Percentiles rank a stretch among this genome's conserved stretches.
These are phyloP conservation scores for Colletotrichum sp. DNA, from an alignment of 2,329 filamentous ascomycete genomes.

Conservation along the genomic window DNA sequence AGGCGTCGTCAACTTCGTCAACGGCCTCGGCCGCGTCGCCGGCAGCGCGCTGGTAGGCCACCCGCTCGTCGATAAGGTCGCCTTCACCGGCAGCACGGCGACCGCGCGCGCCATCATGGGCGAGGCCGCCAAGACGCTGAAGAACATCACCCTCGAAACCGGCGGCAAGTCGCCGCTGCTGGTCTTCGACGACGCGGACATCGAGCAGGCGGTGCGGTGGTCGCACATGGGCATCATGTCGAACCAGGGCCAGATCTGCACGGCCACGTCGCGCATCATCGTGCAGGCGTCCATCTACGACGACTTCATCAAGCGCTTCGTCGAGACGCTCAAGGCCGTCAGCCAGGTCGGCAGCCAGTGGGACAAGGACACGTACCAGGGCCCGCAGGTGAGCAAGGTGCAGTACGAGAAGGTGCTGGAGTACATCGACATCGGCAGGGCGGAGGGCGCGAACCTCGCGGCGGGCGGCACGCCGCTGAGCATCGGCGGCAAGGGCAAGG, in stretches of 20 bases:
- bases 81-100: constrained; percentile 77
- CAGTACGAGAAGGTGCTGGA: constrained; percentile 74
- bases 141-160: constrained; percentile 71
- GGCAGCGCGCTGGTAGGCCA: constrained; percentile 73
- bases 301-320: constrained; percentile 67
- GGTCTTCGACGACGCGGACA: constrained; percentile 69
- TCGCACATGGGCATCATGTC: constrained; percentile 56
- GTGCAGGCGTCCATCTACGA: constrained; percentile 67
- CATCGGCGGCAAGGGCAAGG: constrained; percentile 38
- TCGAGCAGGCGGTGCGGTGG: constrained; percentile 71
- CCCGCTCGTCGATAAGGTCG: constrained; percentile 74
- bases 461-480: constrained; percentile 57
- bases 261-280: constrained; percentile 68
- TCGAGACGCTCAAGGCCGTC: constrained; percentile 56
- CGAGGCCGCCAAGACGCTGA: constrained; percentile 66
- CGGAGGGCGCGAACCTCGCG: constrained; percentile 70
- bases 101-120: constrained; percentile 81
- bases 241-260: constrained; percentile 70
- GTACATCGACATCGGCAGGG: constrained; percentile 73
- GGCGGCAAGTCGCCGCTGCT: constrained; percentile 71
- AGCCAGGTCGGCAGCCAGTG: constrained; percentile 76
- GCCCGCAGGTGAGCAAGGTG: constrained; percentile 73
- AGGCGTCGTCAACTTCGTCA: constrained; percentile 78
- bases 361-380: constrained; percentile 71
- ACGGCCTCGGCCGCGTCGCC: constrained; percentile 71